Evolutionary conservation across 2,329 filamentous ascomycete genomes (phyloP).

Genomic region (Penicillium verrucosum): DNA sequence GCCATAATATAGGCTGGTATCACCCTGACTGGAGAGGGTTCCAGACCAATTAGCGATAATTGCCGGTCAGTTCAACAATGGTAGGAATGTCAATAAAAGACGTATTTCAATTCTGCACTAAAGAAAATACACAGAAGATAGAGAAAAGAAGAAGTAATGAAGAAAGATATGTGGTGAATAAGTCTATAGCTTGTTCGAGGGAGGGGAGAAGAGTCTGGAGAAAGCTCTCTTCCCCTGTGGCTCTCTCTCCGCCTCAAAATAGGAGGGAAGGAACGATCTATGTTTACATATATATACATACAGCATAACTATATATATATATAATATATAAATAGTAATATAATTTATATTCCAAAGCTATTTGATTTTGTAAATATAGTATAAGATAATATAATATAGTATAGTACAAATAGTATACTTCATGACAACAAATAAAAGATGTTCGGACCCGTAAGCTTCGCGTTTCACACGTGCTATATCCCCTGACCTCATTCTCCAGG

Average conservation of each 20-base stretch:
- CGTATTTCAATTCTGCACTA: background rate
- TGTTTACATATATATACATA: background rate
- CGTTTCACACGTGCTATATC: conserved; percentile 18
- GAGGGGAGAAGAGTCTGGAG: background rate
- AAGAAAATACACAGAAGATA: background rate
- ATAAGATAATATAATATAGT: background rate
- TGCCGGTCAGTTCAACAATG: background rate
- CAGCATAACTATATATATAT: no score
- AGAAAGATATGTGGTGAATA: background rate
- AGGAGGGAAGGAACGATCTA: background rate
- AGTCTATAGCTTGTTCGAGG: background rate
- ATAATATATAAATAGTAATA: no score
- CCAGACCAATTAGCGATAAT: conserved; percentile 17
- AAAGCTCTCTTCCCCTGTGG: background rate
- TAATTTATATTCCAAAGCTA: no score
- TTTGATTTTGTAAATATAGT: background rate
- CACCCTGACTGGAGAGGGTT: conserved; percentile 9
- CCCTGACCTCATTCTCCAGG: conserved; percentile 10
- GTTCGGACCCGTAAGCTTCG: conserved; percentile 11
- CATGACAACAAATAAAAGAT: background rate
- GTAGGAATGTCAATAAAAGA: background rate
- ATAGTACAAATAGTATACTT: background rate
- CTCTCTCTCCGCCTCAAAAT: conserved; percentile 7
- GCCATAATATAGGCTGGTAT: conserved; percentile 29
- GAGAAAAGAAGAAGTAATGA: background rate